Base-by-base conservation (phyloP, 192 early-diverging fungal species). In the Umbelopsis ramanniana region DNA sequence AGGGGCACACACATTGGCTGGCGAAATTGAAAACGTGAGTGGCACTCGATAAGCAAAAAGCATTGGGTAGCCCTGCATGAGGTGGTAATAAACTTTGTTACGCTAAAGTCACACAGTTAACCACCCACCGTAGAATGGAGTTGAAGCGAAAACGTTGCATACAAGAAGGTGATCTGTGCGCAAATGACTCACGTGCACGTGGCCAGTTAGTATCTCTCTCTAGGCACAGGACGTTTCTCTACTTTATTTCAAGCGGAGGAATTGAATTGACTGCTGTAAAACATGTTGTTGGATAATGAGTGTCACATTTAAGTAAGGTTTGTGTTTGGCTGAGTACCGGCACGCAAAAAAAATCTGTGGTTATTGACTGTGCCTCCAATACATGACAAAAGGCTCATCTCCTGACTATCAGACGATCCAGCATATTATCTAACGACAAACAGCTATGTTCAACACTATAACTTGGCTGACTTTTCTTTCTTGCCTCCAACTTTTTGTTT, bases 121-220 rank as follows among this genome's bases (percentile, higher is more conserved):
- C 40, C 40, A 43, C 8, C 6, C 40, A 43, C 8, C 40, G 6
- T 43, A 4, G 8, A 43, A 4, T 4, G 1, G 40, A 43, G 11
- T 0, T 43, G 40, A 43, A 12, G 8, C 2, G 1, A 5, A 7
- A 43, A 6, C 26, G 8, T 54, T 54, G 22, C 23, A 54, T 54
- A 6, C 23, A 22, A 52, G 17, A 63, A 63, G 12, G 57, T 63
- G 57, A 63, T 63, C 57, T 63, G 57, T 63, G 57, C 57, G 57
- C 57, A 63, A 50, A 50, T 21, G 33, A 26, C 15, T 35, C 15
- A 17, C 6, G 40, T 43, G 40, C 40, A 43, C 40, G 40, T 43
- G 40, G 40, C 11, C 40, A 43, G 6, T 6, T 43, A 5, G 40
- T 43, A n/a, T n/a, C n/a, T 11, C 1, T 7, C 40, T 43, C 11